Conservation (phyloP, 2,329 filamentous ascomycete genomes). For the Alternaria angustiovoidea region DNA sequence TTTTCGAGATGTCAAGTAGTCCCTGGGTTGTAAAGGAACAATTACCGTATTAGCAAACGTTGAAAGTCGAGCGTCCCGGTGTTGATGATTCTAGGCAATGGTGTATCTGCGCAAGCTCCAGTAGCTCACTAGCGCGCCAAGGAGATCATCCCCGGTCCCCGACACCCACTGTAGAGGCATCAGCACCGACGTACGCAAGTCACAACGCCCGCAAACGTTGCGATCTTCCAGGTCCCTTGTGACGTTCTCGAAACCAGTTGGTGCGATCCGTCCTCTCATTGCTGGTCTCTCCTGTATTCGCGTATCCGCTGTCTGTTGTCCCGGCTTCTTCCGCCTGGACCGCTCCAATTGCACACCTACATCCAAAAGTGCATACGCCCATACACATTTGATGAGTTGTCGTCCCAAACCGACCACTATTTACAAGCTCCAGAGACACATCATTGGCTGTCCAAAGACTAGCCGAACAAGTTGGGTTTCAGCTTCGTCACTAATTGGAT, state of each 20-base stretch:
- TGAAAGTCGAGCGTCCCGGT: slow-evolving; percentile 12
- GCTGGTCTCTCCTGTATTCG: background rate
- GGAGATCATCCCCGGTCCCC: slow-evolving; percentile 3
- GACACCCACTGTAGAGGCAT: background rate
- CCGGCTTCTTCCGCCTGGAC: slow-evolving; percentile 26
- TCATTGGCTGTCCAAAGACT: slow-evolving; percentile 43
- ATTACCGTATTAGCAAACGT: background rate
- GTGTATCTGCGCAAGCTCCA: slow-evolving; percentile 41
- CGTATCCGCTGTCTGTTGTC: slow-evolving; percentile 5
- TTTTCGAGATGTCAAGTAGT: background rate
- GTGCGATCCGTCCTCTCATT: background rate
- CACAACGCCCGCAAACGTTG: background rate
- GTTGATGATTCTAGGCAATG: slow-evolving; percentile 43
- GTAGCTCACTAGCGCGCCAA: slow-evolving; percentile 27
- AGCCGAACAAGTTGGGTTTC: slow-evolving; percentile 49
- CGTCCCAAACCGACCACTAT: slow-evolving; percentile 41
- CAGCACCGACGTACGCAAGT: background rate
- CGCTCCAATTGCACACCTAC: slow-evolving; percentile 39
- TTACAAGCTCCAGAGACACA: slow-evolving; percentile 31
- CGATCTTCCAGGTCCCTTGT: background rate
- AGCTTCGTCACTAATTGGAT: slow-evolving; percentile 42
- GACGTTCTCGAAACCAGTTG: background rate
- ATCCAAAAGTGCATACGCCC: slow-evolving; percentile 35
- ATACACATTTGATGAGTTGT: slow-evolving; percentile 51
- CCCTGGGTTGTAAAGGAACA: background rate